These are phyloP conservation scores for Verticillium tricorpus DNA, from an alignment of 2,329 filamentous ascomycete species.

Conservation along the genomic window DNA sequence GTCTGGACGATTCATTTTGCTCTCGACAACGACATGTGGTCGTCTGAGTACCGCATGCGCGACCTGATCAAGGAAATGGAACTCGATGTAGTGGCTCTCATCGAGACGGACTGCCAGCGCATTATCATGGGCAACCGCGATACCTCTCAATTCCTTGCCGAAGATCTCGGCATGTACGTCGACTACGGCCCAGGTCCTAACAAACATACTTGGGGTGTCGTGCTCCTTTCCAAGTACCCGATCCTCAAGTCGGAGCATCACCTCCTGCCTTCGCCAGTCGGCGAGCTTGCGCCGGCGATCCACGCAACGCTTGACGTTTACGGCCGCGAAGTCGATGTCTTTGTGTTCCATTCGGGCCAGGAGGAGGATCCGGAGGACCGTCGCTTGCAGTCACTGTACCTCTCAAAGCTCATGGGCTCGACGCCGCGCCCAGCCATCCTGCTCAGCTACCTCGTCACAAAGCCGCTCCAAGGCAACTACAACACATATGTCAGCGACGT, in stretches of 20 bases:
- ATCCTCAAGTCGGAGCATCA: conserved; percentile 97
- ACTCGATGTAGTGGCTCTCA: conserved; percentile 90
- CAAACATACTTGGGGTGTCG: conserved; percentile 97
- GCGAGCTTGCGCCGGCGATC: conserved; percentile 92
- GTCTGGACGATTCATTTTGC: conserved; percentile 99
- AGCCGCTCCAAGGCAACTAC: conserved; percentile 89
- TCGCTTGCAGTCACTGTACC: conserved; percentile 78
- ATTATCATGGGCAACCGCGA: conserved; percentile 99
- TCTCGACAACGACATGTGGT: conserved; percentile 98
- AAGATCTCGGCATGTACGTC: conserved; percentile 97
- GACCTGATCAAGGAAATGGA: conserved; percentile 91
- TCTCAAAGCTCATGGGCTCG: conserved; percentile 82
- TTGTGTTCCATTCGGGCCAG: conserved; percentile 98
- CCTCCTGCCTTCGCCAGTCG: conserved; percentile 85
- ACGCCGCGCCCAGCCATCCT: conserved; percentile 77
- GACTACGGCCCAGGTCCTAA: conserved; percentile 96
- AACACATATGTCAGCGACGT: conserved; percentile 85
- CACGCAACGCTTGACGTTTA: conserved; percentile 95
- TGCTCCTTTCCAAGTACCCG: conserved; percentile 92
- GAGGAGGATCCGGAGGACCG: conserved; percentile 94
- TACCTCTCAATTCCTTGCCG: conserved; percentile 88
- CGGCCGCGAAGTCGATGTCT: conserved; percentile 83
- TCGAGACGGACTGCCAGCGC: conserved; percentile 89
- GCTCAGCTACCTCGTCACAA: conserved; percentile 88
- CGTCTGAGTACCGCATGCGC: conserved; percentile 88